These are phyloP conservation scores for Diaporthe australafricana DNA, from an alignment of 2,329 filamentous ascomycete species.

Conservation along the genomic window DNA sequence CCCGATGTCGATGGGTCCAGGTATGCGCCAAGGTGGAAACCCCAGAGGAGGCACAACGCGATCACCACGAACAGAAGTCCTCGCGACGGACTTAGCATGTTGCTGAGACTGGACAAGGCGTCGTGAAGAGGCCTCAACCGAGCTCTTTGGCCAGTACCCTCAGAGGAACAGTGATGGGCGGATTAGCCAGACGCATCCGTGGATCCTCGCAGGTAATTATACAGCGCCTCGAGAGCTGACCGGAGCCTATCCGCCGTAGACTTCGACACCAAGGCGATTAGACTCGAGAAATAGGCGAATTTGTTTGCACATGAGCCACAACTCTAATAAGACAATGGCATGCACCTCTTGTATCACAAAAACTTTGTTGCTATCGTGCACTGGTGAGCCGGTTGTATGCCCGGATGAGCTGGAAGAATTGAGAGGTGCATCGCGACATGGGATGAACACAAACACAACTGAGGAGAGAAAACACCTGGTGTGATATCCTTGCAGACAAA, in stretches of 20 bases:
- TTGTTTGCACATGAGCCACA: not conserved
- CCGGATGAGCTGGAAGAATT: constrained; percentile 22
- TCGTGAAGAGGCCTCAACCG: not conserved
- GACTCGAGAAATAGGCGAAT: not conserved
- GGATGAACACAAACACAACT: not conserved
- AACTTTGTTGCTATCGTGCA: not conserved
- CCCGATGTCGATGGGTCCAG: not conserved
- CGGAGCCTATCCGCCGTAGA: not conserved
- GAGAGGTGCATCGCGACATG: constrained; percentile 4
- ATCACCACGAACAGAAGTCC: not conserved
- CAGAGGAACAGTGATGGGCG: not conserved
- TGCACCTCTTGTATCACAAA: not conserved
- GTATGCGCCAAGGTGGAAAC: constrained; percentile 25
- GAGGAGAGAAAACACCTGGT: not conserved
- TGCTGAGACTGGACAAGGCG: not conserved
- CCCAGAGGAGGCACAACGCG: constrained; percentile 10
- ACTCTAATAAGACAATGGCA: not conserved
- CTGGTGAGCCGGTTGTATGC: not conserved
- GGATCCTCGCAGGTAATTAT: not conserved
- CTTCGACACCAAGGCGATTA: not conserved
- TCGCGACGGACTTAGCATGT: constrained; percentile 6
- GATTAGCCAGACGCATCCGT: not conserved
- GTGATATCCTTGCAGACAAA: not conserved
- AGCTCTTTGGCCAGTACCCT: too few relatives aligned
- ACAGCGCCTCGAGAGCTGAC: not conserved